Percentiles rank a stretch among this genome's conserved stretches.
These are phyloP conservation scores for Gossypioides kirkii DNA, from an alignment of 345 rosid species.

Conservation along the genomic window DNA sequence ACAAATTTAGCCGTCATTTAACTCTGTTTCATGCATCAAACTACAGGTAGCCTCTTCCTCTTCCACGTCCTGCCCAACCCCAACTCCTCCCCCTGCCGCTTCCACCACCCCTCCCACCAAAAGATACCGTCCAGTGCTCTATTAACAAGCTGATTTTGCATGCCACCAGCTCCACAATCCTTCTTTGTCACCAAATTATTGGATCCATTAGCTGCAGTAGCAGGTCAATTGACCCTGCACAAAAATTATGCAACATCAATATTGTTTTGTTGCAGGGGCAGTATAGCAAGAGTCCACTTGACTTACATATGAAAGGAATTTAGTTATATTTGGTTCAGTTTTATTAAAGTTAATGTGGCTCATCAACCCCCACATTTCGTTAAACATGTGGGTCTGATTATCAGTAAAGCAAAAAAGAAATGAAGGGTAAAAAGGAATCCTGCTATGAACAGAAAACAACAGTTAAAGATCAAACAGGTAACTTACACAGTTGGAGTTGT, in stretches of 20 bases:
- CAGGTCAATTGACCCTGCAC: no score
- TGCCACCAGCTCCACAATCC: slow-evolving; percentile 63
- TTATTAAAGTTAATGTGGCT: neutral
- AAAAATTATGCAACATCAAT: neutral
- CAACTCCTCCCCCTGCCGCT: slow-evolving; percentile 58
- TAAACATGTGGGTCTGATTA: neutral
- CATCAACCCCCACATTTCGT: neutral
- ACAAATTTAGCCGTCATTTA: neutral
- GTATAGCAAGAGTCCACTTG: neutral
- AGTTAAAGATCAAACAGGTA: neutral
- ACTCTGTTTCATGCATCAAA: neutral
- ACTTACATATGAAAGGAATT: neutral
- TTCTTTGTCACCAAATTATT: slow-evolving; percentile 47
- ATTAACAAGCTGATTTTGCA: slow-evolving; percentile 74
- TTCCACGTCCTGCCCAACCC: slow-evolving; percentile 63
- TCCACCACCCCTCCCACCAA: slow-evolving; percentile 58
- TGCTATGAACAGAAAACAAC: neutral
- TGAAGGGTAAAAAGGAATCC: neutral
- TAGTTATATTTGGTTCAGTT: neutral
- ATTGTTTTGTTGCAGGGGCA: neutral
- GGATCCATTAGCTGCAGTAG: slow-evolving; percentile 50
- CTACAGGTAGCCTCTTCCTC: slow-evolving; percentile 58
- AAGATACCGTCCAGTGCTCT: slow-evolving; percentile 84
- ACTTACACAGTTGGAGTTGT: slow-evolving; percentile 50
- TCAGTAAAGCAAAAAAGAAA: neutral